A percentile compares a stretch with the other conserved stretches of the same genome.
phyloP scores from a whole-genome alignment of 768 basidiomycete genomes.

The Rhodotorula kratochvilovae region DNA sequence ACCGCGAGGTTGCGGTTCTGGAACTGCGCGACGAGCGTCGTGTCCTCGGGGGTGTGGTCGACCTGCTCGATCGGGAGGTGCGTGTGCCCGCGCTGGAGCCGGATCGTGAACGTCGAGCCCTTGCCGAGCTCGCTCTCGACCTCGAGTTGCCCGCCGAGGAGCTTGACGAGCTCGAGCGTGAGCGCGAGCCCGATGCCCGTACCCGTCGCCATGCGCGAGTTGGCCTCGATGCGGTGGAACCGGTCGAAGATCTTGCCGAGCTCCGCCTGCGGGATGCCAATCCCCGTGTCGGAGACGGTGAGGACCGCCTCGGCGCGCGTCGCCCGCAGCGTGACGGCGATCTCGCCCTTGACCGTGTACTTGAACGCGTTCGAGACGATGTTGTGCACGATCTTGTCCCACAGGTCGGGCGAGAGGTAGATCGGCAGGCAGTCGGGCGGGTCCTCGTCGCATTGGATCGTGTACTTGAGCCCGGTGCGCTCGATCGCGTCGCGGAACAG shows the following conservation, averaged over 20 bases:
- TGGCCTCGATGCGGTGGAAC: slow-evolving; percentile 36
- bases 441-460: slow-evolving; percentile 32
- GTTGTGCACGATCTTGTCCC: slow-evolving; percentile 28
- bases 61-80: slow-evolving; percentile 31
- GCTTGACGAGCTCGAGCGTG: slow-evolving; percentile 37
- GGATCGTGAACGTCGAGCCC: slow-evolving; percentile 29
- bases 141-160: slow-evolving; percentile 35
- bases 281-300: slow-evolving; percentile 25
- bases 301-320: slow-evolving; percentile 25
- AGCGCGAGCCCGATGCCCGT: slow-evolving; percentile 37
- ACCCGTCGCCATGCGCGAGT: slow-evolving; percentile 11
- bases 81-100: slow-evolving; percentile 23
- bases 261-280: slow-evolving; percentile 30
- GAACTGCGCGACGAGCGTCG: background rate
- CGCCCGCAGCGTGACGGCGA: slow-evolving; percentile 19
- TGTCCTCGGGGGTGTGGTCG: slow-evolving; percentile 22
- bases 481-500: slow-evolving; percentile 36
- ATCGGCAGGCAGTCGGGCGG: slow-evolving; percentile 15
- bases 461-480: slow-evolving; percentile 19
- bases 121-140: slow-evolving; percentile 30
- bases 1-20: slow-evolving; percentile 13
- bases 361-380: slow-evolving; percentile 34
- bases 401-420: slow-evolving; percentile 29
- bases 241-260: slow-evolving; percentile 38
- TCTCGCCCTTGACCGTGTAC: slow-evolving; percentile 17